Evolutionary conservation across 2,329 filamentous ascomycete species (phyloP), one percentile per base, ranked within the genome.

Genomic region (Exophiala spinifera): DNA sequence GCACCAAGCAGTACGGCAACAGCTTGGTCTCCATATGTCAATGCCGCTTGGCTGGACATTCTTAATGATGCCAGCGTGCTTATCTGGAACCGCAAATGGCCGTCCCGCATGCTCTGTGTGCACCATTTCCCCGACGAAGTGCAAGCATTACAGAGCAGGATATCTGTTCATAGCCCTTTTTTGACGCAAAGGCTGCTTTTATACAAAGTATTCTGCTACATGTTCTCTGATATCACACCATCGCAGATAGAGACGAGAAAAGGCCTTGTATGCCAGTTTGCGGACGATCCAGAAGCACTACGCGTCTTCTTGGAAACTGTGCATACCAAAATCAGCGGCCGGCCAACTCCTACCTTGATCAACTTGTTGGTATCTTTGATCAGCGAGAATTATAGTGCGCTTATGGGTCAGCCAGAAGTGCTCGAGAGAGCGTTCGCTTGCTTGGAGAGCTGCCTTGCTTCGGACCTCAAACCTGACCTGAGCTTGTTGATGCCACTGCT

Each of bases 11-110:
- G 28, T 15, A 39, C n/a, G 2, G 5, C 15, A 21, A 17, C 10
- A 3, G 20, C 5, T 3, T 42, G 36, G 20, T 62, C 55, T 20
- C 61, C 59, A 1, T 63, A 61, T 28, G 48, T 60, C 25, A 33
- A 49, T 19, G 51, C 53, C 17, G 53, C 61, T 7, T 54, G 46
- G 15, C 31, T 63, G n/a, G 61, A 63, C 45, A 7, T 63, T n/a
- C 20, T 61, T 4, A 62, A 59, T 39, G 53, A 59, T 34, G 48
- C 40, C 21, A 45, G 46, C 21, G 46, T 53, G n/a, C 23, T 46
- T 31, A 36, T 49, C 15, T 42, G 54, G 39, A 21, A 58, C n/a
- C 45, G 52, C 28, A 37, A 17, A 5, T 55, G 56, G 49, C 33
- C n/a, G 13, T 11, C 13, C 14, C 17, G 33, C 6, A 25, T 8